phyloP scores from a whole-genome alignment of 495 filamentous ascomycete genomes.

The Astrocystis sublimbata region DNA sequence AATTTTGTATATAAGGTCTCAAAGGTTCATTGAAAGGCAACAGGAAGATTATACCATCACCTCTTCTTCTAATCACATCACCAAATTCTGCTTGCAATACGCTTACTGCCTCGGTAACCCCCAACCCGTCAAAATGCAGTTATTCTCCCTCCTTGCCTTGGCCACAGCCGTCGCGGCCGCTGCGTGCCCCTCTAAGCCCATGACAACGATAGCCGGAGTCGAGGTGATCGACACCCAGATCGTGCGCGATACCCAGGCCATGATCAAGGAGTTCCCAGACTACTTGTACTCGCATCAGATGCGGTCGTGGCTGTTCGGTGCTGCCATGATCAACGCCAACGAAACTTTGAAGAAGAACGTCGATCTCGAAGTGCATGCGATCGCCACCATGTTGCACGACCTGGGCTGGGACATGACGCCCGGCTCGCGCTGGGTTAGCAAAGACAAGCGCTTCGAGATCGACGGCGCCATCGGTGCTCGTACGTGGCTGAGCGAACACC shows the following conservation, averaged over 20 bases:
- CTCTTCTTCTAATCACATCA: not conserved
- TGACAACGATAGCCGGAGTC: constrained; percentile 25
- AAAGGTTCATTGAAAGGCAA: not conserved
- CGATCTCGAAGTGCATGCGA: constrained; percentile 39
- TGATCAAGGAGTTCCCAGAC: constrained; percentile 36
- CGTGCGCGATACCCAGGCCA: constrained; percentile 36
- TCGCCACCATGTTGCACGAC: constrained; percentile 37
- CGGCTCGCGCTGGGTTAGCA: constrained; percentile 29
- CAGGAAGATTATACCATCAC: not conserved
- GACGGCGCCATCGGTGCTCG: constrained; percentile 87
- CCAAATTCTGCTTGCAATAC: not conserved
- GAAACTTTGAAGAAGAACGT: constrained; percentile 25
- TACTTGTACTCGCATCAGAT: constrained; percentile 49
- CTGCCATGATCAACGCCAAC: constrained; percentile 39
- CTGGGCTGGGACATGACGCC: constrained; percentile 30
- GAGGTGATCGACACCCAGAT: constrained; percentile 28
- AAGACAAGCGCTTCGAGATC: constrained; percentile 43
- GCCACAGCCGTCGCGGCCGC: constrained; percentile 6
- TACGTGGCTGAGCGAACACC: constrained; percentile 53
- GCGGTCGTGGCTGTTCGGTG: constrained; percentile 48
- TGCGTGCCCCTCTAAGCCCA: not conserved
- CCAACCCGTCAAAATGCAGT: constrained; percentile 10
- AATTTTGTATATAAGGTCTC: constrained; percentile 2
- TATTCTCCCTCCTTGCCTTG: constrained; percentile 5
- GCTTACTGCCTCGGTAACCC: not conserved